These are phyloP conservation scores for Chaetomium fimeti DNA, from an alignment of 495 filamentous ascomycete genomes.

Conservation along the genomic window DNA sequence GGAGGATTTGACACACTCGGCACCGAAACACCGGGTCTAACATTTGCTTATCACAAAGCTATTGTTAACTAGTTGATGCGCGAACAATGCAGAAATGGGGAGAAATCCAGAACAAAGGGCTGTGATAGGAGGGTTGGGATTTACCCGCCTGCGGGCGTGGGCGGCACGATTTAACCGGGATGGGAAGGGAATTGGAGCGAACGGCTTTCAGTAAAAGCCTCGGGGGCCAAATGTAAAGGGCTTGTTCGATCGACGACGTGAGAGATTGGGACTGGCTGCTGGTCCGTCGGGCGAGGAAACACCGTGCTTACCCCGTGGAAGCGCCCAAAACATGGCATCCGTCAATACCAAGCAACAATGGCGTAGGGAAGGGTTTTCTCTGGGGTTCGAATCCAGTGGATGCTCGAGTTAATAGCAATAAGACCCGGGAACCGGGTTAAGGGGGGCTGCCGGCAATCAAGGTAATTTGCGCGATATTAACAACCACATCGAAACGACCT, in stretches of 20 bases:
- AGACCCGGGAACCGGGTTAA: neutral
- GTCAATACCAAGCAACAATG: too few species aligned
- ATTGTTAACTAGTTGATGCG: neutral
- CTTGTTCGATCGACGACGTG: neutral
- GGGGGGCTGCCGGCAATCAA: neutral
- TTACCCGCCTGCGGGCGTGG: neutral
- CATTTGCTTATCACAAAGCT: slow-evolving; percentile 4
- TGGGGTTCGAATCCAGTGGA: too few species aligned
- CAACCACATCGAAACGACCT: neutral
- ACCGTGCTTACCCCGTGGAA: neutral
- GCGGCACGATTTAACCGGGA: slow-evolving; percentile 6
- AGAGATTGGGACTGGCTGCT: neutral
- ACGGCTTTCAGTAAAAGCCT: neutral
- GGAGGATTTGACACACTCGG: neutral
- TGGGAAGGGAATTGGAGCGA: neutral
- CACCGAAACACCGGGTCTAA: slow-evolving; percentile 1
- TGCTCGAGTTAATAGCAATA: too few species aligned
- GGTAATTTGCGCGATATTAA: slow-evolving; percentile 1
- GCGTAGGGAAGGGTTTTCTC: too few species aligned
- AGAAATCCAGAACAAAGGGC: neutral
- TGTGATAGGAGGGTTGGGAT: slow-evolving; percentile 2
- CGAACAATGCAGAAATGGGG: neutral
- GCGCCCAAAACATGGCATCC: neutral
- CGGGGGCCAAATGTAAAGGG: neutral
- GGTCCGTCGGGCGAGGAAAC: neutral